Conservation (phyloP, 441 rosid species). For the Populus tomentosa region DNA sequence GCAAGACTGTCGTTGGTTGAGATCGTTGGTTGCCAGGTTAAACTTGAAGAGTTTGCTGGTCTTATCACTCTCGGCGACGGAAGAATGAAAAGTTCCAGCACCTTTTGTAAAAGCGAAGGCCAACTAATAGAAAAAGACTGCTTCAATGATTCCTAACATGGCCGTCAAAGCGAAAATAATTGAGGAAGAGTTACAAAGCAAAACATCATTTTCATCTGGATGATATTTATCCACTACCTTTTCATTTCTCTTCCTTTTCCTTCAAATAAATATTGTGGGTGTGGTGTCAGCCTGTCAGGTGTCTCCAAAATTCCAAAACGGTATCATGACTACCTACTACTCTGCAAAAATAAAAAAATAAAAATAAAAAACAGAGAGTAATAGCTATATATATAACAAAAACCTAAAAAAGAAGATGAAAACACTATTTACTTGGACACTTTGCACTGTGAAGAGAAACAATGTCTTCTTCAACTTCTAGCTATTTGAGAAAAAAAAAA, state of each 20-base stretch:
- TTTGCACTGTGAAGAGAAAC: no score
- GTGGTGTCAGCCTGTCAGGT: neutral
- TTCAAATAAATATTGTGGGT: neutral
- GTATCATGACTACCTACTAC: no score
- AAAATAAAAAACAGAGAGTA: no score
- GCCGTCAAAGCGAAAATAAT: neutral
- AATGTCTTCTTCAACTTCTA: no score
- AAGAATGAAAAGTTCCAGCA: neutral
- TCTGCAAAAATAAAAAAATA: no score
- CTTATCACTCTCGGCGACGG: neutral
- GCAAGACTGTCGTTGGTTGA: no score
- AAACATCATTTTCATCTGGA: neutral
- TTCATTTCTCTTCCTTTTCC: neutral
- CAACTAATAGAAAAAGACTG: neutral
- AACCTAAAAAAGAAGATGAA: no score
- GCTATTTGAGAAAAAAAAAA: no score
- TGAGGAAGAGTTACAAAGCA: neutral
- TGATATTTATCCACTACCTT: neutral
- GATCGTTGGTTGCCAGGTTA: neutral
- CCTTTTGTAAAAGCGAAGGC: neutral
- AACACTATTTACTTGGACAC: no score
- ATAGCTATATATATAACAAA: no score
- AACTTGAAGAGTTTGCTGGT: neutral
- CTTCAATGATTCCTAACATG: neutral
- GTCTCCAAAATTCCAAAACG: neutral